Evolutionary conservation across 768 basidiomycete species (phyloP).

Genomic region (Russula abietina): DNA sequence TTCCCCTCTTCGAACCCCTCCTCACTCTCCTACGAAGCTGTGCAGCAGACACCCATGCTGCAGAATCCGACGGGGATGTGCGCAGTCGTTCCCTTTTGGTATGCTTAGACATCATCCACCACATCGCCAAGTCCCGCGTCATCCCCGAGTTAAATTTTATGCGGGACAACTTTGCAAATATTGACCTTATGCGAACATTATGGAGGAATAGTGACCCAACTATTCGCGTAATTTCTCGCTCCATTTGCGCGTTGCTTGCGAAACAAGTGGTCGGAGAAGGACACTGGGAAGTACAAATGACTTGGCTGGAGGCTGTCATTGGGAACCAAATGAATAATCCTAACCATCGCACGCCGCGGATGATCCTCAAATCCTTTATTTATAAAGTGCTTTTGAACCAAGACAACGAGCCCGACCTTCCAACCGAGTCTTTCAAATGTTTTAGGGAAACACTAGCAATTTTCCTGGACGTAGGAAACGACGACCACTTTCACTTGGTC

Average conservation of each 20-base stretch:
- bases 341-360: too few relatives aligned
- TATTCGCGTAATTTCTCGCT: background rate
- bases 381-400: too few relatives aligned
- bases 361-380: too few relatives aligned
- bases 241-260: background rate
- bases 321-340: too few relatives aligned
- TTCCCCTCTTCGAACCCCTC: background rate
- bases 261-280: background rate
- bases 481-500: too few relatives aligned
- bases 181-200: background rate
- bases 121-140: background rate
- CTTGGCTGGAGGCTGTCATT: too few relatives aligned
- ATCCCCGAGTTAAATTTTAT: background rate
- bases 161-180: background rate
- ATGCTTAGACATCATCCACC: background rate
- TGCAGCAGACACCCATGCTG: background rate
- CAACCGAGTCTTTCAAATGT: too few relatives aligned
- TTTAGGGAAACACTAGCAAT: too few relatives aligned
- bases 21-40: background rate
- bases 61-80: background rate
- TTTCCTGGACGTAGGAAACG: too few relatives aligned
- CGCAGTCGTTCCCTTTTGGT: background rate
- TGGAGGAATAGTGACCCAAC: background rate
- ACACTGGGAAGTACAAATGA: too few relatives aligned
- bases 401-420: too few relatives aligned